Evolutionary conservation across 495 filamentous ascomycete species (phyloP).

Genomic region (Cercophora newfieldiana): DNA sequence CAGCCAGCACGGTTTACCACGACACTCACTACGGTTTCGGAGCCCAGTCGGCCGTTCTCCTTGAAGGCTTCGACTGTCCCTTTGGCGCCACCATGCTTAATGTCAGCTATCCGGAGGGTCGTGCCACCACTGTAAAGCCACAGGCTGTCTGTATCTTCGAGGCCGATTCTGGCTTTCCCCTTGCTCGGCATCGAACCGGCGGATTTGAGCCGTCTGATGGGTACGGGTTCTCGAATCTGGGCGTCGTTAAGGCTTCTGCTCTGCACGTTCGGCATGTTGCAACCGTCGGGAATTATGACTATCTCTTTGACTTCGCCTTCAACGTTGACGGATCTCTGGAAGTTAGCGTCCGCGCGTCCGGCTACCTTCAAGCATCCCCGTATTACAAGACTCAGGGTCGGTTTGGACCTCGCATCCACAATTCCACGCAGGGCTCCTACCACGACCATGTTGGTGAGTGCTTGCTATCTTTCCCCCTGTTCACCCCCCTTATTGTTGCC

Average conservation of each 20-base stretch:
- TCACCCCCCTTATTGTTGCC: too few species aligned
- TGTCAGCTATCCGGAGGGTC: constrained; percentile 34
- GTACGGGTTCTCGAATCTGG: constrained; percentile 42
- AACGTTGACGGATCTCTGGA: constrained; percentile 57
- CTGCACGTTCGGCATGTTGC: constrained; percentile 48
- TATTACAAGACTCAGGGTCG: constrained; percentile 49
- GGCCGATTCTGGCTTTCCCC: constrained; percentile 46
- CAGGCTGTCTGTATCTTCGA: constrained; percentile 57
- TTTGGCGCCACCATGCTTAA: constrained; percentile 51
- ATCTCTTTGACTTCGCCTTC: constrained; percentile 51
- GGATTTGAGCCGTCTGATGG: constrained; percentile 20
- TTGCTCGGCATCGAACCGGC: constrained; percentile 47
- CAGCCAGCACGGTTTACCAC: constrained; percentile 44
- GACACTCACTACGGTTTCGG: constrained; percentile 52
- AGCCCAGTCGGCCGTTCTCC: constrained; percentile 42
- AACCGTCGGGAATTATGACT: constrained; percentile 59
- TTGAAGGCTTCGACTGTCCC: constrained; percentile 57
- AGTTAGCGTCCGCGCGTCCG: constrained; percentile 55
- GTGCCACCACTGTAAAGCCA: constrained; percentile 37
- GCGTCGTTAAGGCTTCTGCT: constrained; percentile 45
- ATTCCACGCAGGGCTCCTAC: constrained; percentile 47
- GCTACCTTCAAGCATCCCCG: constrained; percentile 52
- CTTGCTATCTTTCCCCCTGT: background rate
- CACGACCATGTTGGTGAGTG: constrained; percentile 47
- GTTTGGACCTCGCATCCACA: constrained; percentile 53